phyloP scores from a whole-genome alignment of 257 asterid genomes.

The Gentiana dahurica region DNA sequence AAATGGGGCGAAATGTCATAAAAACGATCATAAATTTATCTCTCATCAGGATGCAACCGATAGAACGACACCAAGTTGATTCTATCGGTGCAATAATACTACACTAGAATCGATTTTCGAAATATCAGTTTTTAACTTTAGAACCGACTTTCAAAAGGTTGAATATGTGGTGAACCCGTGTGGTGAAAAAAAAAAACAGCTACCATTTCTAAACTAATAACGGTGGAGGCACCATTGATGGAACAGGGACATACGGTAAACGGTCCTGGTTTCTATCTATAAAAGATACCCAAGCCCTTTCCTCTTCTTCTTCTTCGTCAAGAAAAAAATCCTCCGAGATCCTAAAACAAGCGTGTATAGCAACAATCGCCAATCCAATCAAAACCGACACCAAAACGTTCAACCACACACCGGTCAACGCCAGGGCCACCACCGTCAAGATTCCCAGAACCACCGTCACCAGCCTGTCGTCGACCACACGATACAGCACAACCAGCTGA shows the following conservation, averaged over 20 bases:
- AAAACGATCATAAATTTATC: too few relatives aligned
- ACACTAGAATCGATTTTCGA: too few relatives aligned
- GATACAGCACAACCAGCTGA: conserved; percentile 32
- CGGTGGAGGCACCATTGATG: too few relatives aligned
- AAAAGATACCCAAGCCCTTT: conserved; percentile 47
- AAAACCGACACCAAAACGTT: conserved; percentile 42
- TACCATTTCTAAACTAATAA: too few relatives aligned
- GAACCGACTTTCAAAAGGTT: too few relatives aligned
- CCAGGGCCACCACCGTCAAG: conserved; percentile 38
- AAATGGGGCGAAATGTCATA: too few relatives aligned
- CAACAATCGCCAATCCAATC: conserved; percentile 32
- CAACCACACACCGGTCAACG: conserved; percentile 53
- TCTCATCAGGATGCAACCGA: too few relatives aligned
- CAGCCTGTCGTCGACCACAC: conserved; percentile 43
- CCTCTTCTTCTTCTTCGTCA: conserved; percentile 49
- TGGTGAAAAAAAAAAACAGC: too few relatives aligned
- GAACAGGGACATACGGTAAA: neutral
- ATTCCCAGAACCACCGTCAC: conserved; percentile 32
- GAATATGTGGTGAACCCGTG: too few relatives aligned
- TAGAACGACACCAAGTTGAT: too few relatives aligned
- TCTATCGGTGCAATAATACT: too few relatives aligned
- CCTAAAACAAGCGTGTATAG: conserved; percentile 48
- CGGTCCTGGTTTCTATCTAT: conserved; percentile 9
- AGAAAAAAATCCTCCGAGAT: conserved; percentile 55
- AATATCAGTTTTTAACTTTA: too few relatives aligned